Conservation (phyloP, 768 basidiomycete species). For the Boletus rubropictus region DNA sequence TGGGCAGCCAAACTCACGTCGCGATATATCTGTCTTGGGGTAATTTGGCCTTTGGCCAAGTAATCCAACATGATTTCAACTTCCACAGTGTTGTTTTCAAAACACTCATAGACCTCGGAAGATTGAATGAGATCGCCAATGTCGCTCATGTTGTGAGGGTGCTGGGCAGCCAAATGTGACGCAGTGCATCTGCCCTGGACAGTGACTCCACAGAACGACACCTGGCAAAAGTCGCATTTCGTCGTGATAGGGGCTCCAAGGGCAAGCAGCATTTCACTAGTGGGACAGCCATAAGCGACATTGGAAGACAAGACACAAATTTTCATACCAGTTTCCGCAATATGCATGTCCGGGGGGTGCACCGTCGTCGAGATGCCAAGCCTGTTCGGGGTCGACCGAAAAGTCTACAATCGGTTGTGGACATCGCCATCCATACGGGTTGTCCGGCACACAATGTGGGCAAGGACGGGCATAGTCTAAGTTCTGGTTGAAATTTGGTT, state of each 20-base stretch:
- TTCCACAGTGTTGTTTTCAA: slow-evolving; percentile 71
- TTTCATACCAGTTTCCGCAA: slow-evolving; percentile 73
- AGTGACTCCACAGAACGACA: slow-evolving; percentile 77
- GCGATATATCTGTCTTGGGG: slow-evolving; percentile 69
- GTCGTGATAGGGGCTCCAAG: slow-evolving; percentile 70
- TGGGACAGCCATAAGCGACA: background rate
- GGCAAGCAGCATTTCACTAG: slow-evolving; percentile 71
- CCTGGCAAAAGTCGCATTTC: slow-evolving; percentile 77
- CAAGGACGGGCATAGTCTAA: slow-evolving; percentile 70
- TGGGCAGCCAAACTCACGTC: slow-evolving; percentile 43
- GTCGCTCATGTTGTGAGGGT: slow-evolving; percentile 64
- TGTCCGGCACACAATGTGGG: slow-evolving; percentile 66
- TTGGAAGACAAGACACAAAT: background rate
- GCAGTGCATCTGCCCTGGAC: slow-evolving; percentile 72
- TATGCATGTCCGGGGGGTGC: slow-evolving; percentile 71
- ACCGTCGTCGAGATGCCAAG: slow-evolving; percentile 76
- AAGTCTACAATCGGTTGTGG: slow-evolving; percentile 78
- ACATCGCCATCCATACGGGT: slow-evolving; percentile 74
- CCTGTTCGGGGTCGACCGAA: slow-evolving; percentile 56
- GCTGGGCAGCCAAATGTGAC: slow-evolving; percentile 48
- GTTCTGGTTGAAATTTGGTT: slow-evolving; percentile 61
- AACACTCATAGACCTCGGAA: slow-evolving; percentile 71
- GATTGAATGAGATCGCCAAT: slow-evolving; percentile 75
- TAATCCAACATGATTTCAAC: slow-evolving; percentile 85
- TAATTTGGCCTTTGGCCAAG: slow-evolving; percentile 53